phyloP scores from a whole-genome alignment of 2,329 filamentous ascomycete genomes.

The Exserohilum turcica region DNA sequence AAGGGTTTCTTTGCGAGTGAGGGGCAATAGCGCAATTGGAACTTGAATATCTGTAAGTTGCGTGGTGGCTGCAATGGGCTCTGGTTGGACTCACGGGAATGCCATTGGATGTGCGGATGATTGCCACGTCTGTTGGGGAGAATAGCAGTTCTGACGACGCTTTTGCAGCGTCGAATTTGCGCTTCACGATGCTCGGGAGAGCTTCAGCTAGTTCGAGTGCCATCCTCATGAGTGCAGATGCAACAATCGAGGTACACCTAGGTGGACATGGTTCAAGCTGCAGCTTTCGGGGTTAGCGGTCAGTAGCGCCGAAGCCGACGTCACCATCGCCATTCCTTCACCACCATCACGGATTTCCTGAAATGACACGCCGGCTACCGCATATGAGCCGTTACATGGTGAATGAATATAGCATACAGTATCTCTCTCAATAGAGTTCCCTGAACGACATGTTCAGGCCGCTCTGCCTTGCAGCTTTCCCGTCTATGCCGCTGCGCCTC shows the following conservation, averaged over 20 bases:
- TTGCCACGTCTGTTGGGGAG: conserved; percentile 47
- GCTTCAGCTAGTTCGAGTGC: conserved; percentile 41
- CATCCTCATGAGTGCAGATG: conserved; percentile 27
- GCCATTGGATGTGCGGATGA: conserved; percentile 44
- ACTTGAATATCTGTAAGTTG: conserved; percentile 57
- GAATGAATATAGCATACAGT: background rate
- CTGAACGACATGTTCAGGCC: background rate
- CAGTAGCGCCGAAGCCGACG: conserved; percentile 3
- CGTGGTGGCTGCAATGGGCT: background rate
- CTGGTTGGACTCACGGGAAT: conserved; percentile 42
- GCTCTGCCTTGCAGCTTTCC: conserved; percentile 11
- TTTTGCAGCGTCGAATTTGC: conserved; percentile 46
- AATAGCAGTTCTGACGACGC: conserved; percentile 45
- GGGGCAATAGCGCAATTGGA: conserved; percentile 74
- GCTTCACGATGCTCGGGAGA: conserved; percentile 45
- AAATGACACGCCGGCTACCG: background rate
- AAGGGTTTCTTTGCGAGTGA: conserved; percentile 69
- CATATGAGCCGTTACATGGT: background rate
- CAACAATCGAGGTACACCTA: background rate
- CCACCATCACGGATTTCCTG: background rate
- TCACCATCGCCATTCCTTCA: background rate
- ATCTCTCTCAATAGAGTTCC: background rate
- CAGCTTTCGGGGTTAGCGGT: conserved; percentile 6
- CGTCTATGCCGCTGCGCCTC: conserved; percentile 14
- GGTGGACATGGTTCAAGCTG: conserved; percentile 1